Conservation (phyloP, 257 asterid genomes). For the Linaria vulgaris region DNA sequence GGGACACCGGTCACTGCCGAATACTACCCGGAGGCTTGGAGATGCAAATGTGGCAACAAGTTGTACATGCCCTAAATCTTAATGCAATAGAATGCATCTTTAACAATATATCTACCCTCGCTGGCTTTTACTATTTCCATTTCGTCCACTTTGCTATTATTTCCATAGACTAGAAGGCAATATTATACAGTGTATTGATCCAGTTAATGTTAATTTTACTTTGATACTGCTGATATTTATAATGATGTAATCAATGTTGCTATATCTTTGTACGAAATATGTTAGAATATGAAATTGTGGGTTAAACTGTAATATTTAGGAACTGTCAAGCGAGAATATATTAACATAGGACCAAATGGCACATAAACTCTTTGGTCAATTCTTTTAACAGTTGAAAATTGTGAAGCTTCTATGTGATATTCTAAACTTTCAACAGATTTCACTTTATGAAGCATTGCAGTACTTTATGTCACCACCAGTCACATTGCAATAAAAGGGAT, state of each 20-base stretch:
- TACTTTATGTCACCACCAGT: too few species aligned
- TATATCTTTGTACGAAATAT: too few species aligned
- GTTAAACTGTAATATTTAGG: too few species aligned
- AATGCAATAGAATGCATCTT: background rate
- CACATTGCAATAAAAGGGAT: too few species aligned
- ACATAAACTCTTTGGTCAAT: too few species aligned
- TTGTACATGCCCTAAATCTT: constrained; percentile 43
- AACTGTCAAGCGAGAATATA: too few species aligned
- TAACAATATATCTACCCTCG: background rate
- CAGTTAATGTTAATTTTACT: background rate
- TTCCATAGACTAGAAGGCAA: background rate
- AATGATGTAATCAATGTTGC: background rate
- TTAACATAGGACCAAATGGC: too few species aligned
- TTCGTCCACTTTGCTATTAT: background rate
- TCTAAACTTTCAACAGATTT: too few species aligned
- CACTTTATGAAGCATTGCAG: too few species aligned
- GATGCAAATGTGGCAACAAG: constrained; percentile 62
- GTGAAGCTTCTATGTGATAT: too few species aligned
- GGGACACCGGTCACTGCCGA: constrained; percentile 56
- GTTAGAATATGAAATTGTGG: too few species aligned
- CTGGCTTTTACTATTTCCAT: background rate
- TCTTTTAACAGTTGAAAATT: too few species aligned
- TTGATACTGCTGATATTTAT: background rate
- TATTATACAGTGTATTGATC: background rate
- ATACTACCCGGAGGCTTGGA: constrained; percentile 62